Percentiles rank a stretch among this genome's conserved stretches.
These are phyloP conservation scores for Blastomyces silverae DNA, from an alignment of 2,329 filamentous ascomycete species.

Conservation along the genomic window DNA sequence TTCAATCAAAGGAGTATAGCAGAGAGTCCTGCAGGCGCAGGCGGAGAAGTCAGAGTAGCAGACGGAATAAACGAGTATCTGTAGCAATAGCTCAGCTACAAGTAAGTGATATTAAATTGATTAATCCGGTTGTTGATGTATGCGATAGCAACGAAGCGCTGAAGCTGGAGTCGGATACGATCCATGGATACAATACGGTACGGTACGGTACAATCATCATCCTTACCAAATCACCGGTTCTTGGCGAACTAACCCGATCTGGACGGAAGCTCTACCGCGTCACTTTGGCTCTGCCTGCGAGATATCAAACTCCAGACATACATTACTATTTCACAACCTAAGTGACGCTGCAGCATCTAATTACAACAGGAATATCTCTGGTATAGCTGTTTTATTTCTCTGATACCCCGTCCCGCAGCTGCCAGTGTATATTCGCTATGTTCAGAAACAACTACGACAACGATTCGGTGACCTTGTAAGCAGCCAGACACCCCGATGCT, in stretches of 20 bases:
- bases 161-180: no score
- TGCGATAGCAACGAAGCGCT: not conserved
- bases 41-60: not conserved
- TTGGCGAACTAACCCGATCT: not conserved
- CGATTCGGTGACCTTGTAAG: constrained; percentile 98
- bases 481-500: constrained; percentile 23
- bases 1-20: not conserved
- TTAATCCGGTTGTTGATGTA: not conserved
- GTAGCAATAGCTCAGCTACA: not conserved
- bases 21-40: not conserved
- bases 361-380: constrained; percentile 2
- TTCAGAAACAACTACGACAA: constrained; percentile 99
- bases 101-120: not conserved
- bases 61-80: not conserved
- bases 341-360: not conserved
- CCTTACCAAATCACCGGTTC: not conserved
- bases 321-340: not conserved
- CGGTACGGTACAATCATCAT: not conserved
- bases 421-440: constrained; percentile 54
- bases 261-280: constrained; percentile 5
- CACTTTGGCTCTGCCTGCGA: constrained; percentile 2
- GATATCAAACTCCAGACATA: not conserved
- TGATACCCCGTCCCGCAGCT: constrained; percentile 12
- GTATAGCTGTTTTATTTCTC: constrained; percentile 1
- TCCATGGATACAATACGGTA: not conserved